Percentiles rank a stretch among this genome's conserved stretches.
Evolutionary conservation across 345 rosid species (phyloP).

Genomic region (Heritiera littoralis): DNA sequence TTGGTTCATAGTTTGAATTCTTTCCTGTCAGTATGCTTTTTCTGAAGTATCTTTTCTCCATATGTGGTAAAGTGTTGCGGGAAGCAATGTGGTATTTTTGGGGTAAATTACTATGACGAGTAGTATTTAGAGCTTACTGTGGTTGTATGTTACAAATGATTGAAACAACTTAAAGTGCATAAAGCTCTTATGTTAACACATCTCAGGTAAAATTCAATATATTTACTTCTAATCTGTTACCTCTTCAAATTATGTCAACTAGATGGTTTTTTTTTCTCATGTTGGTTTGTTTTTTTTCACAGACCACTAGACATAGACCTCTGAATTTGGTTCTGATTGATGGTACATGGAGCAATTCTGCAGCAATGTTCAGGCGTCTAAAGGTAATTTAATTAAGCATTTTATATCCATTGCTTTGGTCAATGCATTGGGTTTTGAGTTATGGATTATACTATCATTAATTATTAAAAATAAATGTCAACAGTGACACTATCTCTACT

Average conservation of each 20-base stretch:
- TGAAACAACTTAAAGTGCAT: neutral
- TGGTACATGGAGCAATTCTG: constrained; percentile 98
- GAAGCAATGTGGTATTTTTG: neutral
- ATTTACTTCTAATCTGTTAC: neutral
- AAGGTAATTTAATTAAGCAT: constrained; percentile 47
- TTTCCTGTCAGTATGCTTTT: neutral
- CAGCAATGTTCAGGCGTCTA: constrained; percentile 91
- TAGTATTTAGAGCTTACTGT: neutral
- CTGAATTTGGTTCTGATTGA: constrained; percentile 80
- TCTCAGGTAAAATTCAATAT: neutral
- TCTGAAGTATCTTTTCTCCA: constrained; percentile 2
- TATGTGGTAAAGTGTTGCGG: neutral
- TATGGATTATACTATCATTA: neutral
- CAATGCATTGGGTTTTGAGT: neutral
- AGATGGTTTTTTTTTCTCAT: neutral
- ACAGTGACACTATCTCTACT: neutral
- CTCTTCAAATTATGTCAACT: constrained; percentile 21
- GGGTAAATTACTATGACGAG: neutral
- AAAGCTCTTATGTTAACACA: neutral
- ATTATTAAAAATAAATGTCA: neutral
- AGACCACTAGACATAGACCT: constrained; percentile 47
- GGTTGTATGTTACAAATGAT: neutral
- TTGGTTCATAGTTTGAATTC: neutral
- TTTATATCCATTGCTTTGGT: neutral
- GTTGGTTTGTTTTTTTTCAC: constrained; percentile 32